Evolutionary conservation across 2,329 filamentous ascomycete genomes (phyloP), one percentile per base, ranked within the genome.

Genomic region (Podosphaera fusca): DNA sequence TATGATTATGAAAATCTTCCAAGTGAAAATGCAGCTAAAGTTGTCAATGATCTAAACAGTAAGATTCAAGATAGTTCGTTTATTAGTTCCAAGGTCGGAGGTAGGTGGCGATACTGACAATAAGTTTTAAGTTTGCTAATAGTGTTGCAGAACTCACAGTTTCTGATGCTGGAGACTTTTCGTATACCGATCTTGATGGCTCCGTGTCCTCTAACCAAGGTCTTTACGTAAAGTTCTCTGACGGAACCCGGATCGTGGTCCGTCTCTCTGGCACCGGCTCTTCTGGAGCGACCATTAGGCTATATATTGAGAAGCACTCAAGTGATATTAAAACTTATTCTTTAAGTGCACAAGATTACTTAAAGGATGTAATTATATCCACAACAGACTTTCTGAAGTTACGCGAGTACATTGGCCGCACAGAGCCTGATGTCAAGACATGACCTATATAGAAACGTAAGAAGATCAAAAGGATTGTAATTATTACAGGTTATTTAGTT

Each of bases 1-100:
- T 96, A 96, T 72, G 92, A 98, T 73, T 98, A 95, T 73, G 92
- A 98, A 73, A 80, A 94, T 64, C 88, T 94, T 62, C 88, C 95
- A 73, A 84, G 82, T 52, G 87, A 90, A 7, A 89, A 86, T 46
- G 92, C 92, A 61, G 85, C 85, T 74, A 90, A 94, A 74, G 82
- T 98, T 59, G 84, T 95, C 51, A 82, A 80, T 58, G 82, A 87
- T 66, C 77, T 98, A 67, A 78, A 82, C 65, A 81, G 83, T 62
- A 77, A 94, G 62, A 86, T 95, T 65, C 81, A 80, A 45, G 78
- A 87, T 64, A 69, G 76, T 55, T 73, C 70, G 59, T 95, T 96
- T 65, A 75, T 95, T 56, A 88, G 88, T 63, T 92, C 86, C 66
- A 83, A 80, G 64, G 77, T 96, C 64, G 77, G 78, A 62, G 87